Base-by-base conservation (phyloP, 352 stramenopile genomes). In the Phytopythium ostracodes region DNA sequence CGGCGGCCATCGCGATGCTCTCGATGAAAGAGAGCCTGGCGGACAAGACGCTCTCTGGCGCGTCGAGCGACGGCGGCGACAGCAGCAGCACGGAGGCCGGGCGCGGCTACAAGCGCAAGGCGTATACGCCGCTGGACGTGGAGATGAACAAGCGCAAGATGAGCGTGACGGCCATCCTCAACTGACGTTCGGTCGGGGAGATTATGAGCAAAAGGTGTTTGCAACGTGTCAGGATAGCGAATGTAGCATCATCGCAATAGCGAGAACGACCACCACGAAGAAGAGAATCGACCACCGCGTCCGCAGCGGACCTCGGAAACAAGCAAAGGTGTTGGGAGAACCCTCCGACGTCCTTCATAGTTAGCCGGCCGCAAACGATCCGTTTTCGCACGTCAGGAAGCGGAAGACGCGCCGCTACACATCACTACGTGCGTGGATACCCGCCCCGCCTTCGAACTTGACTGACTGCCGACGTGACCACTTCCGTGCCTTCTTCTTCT, bases 111-210 rank as follows among this genome's bases (percentile, higher is more conserved):
- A 91, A 89, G 72, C 83, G 84, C 56, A 91, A 93, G 64, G 84
- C 82, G 18, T 88, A 72, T 46, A 78, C 72, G n/a, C 80, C 80
- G 33, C 64, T 91, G 52, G 47, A 75, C 44, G 68, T 81, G 67
- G 71, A 75, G 60, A 64, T 68, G 20, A 74, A 83, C 43, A 94
- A 91, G 77, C 81, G 86, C 68, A 95, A 95, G 70, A 95, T 95
- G 87, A 92, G 84, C 57, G 85, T 95, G 47, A 87, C 87, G 20
- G 88, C 84, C 49, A 93, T 95, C 75, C 78, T 95, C 59, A 95
- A 95, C 72, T 95, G 82, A n/a, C n/a, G n/a, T n/a, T n/a, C n/a
- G n/a, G n/a, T n/a, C n/a, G n/a, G 11, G 12, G 25, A 54, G 46
- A 25, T n/a, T 25, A 49, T 49, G 42, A 49, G 42, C 42, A 38